Evolutionary conservation across 2,329 filamentous ascomycete species (phyloP), one percentile per base, ranked within the genome.

Genomic region (Allantophomopsis cytisporea): DNA sequence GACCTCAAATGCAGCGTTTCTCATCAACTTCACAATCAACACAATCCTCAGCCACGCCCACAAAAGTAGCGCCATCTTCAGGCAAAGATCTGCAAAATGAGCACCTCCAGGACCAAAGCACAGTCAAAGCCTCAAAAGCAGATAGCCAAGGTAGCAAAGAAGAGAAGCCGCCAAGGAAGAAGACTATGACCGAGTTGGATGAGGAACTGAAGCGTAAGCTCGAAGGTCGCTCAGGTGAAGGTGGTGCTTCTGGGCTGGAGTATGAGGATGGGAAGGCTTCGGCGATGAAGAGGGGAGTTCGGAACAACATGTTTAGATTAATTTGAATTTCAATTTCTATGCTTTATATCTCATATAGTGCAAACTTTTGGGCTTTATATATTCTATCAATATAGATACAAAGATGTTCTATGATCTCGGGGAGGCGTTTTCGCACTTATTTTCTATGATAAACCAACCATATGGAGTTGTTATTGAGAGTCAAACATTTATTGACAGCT

Each of bases 251-350:
- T 3, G 83, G 82, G 1, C 62, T 88, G 4, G 82, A 87, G 56
- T 80, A 83, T 43, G 83, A 88, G 55, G 70, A 84, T 48, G 83
- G 83, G 0, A 70, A 79, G 54, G 74, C 83, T 0, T 75, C 75
- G 5, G 66, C 77, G 0, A 79, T 88, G 69, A 87, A 85, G 60
- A 65, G 81, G 37, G 70, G 77, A 30, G 83, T 88, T 10, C 77
- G 70, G 54, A 73, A 79, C 39, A 86, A 86, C 49, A 86, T 86
- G 80, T 87, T 87, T 54, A 65, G 80, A 13, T 71, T 80, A 43
- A 83, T 84, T 15, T 76, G 50, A 57, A 3, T 6, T 10, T 28
- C 7, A 6, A 28, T 28, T 28, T 10, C 23, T 6, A 6, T 5
- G 23, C 10, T 28, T 28, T 28, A 8, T 28, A 4, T 12, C 11